Conservation (phyloP, 352 stramenopile species). For the Pythium diclinum region DNA sequence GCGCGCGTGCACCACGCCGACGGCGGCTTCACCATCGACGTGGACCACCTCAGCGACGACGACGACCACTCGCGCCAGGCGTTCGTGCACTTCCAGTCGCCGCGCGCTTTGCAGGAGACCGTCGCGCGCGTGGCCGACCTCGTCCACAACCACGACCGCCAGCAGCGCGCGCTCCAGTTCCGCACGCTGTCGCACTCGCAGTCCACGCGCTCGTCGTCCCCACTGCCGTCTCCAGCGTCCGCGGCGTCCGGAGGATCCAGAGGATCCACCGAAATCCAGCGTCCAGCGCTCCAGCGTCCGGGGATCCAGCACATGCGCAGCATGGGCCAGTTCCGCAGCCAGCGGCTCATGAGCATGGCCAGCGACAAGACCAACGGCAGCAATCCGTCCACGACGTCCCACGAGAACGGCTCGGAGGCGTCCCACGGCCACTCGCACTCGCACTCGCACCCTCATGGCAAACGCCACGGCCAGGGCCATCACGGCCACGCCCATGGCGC, state of each 20-base stretch:
- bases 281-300: constrained; percentile 3
- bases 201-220: constrained; percentile 20
- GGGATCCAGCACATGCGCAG: constrained; percentile 14
- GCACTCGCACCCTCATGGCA: constrained; percentile 10
- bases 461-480: constrained; percentile 5
- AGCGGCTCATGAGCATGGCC: constrained; percentile 25
- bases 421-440: constrained; percentile 12
- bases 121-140: constrained; percentile 16
- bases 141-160: constrained; percentile 10
- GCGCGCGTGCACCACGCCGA: neutral
- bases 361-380: constrained; percentile 32
- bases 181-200: neutral
- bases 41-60: constrained; percentile 6
- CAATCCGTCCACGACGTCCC: constrained; percentile 26
- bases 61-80: constrained; percentile 2
- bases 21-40: constrained; percentile 15
- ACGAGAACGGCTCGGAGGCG: constrained; percentile 27
- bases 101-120: constrained; percentile 14
- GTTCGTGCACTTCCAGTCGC: constrained; percentile 24
- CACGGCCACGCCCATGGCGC: constrained; percentile 1
- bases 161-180: neutral
- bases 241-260: neutral
- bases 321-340: constrained; percentile 22
- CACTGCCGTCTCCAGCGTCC: constrained; percentile 8
- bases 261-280: neutral